Evolutionary conservation across 106 monocot genomes (phyloP).

Genomic region (Dendrobium chrysotoxum): DNA sequence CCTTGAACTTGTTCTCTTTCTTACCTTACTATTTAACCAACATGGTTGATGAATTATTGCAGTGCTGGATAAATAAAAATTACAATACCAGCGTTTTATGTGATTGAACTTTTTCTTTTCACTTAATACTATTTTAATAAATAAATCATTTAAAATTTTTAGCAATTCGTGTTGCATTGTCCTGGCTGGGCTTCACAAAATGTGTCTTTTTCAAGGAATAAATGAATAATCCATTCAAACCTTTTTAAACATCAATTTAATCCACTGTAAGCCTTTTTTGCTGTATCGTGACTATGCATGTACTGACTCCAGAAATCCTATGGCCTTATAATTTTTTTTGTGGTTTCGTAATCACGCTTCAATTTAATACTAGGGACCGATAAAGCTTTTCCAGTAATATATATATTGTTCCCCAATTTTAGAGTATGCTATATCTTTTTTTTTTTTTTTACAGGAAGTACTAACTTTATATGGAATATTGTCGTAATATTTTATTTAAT

Average conservation of each 20-base stretch:
- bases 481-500: background rate
- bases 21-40: background rate
- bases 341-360: background rate
- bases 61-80: background rate
- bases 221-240: too few species aligned
- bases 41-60: background rate
- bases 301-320: too few species aligned
- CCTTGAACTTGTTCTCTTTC: background rate
- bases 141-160: background rate
- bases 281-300: too few species aligned
- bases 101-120: background rate
- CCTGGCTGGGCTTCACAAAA: background rate
- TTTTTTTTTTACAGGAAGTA: background rate
- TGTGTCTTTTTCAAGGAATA: too few species aligned
- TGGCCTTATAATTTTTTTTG: background rate
- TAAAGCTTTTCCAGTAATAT: background rate
- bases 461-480: background rate
- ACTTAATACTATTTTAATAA: background rate
- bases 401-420: background rate
- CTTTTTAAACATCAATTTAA: too few species aligned
- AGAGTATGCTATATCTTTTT: background rate
- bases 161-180: background rate
- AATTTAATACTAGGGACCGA: background rate
- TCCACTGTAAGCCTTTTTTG: too few species aligned
- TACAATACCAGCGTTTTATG: background rate